A percentile compares a stretch with the other conserved stretches of the same genome.
These are phyloP conservation scores for Stemphylium beticola DNA, from an alignment of 2,329 filamentous ascomycete genomes.

Conservation along the genomic window DNA sequence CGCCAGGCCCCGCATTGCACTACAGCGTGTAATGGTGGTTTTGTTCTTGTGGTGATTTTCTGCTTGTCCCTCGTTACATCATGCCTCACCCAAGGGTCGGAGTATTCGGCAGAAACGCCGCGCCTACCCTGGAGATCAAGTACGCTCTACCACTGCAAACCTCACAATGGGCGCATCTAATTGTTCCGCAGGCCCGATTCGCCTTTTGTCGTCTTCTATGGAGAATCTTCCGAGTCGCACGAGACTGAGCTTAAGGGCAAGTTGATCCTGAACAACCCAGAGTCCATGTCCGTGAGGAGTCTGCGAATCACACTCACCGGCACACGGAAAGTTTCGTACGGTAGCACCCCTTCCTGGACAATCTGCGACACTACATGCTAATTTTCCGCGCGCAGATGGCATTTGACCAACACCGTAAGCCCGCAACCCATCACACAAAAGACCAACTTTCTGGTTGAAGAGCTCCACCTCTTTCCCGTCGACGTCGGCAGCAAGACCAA, in stretches of 20 bases:
- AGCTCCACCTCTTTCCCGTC: constrained; percentile 53
- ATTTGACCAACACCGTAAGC: constrained; percentile 46
- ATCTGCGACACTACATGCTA: constrained; percentile 13
- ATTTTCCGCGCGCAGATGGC: constrained; percentile 38
- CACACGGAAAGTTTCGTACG: constrained; percentile 56
- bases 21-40: constrained; percentile 5
- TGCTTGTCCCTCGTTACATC: constrained; percentile 16
- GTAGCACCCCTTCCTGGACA: constrained; percentile 6
- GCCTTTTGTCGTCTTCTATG: constrained; percentile 58
- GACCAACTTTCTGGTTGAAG: constrained; percentile 54
- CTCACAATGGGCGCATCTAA: constrained; percentile 3
- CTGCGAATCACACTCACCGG: constrained; percentile 56
- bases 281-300: constrained; percentile 55
- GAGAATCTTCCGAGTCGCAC: constrained; percentile 54
- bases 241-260: constrained; percentile 54
- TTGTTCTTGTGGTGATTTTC: constrained; percentile 13
- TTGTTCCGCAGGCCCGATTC: constrained; percentile 49
- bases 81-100: constrained; percentile 45
- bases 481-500: constrained; percentile 43
- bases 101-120: constrained; percentile 44
- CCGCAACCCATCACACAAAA: constrained; percentile 55
- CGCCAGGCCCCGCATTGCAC: neutral
- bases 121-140: constrained; percentile 53
- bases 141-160: constrained; percentile 29
- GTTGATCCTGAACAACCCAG: constrained; percentile 55